Base-by-base conservation (phyloP, 768 basidiomycete genomes). In the Tricholoma hemisulphureum region DNA sequence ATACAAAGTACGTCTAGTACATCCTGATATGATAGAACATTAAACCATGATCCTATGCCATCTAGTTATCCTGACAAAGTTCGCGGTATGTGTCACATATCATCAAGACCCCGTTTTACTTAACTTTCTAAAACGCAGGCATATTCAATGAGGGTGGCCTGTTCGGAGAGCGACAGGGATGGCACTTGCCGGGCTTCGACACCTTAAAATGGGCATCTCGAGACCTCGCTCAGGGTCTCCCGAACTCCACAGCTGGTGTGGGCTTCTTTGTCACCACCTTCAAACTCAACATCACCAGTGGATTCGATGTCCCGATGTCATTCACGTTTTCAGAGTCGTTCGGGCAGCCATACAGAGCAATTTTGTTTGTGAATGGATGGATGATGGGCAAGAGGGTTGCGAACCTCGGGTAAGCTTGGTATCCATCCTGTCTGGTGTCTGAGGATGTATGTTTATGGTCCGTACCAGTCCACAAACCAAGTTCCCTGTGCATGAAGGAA, bases 311-410 rank as follows among this genome's bases (percentile, higher is more conserved):
- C 4, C 82, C 83, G 60, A 72, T 93, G 63, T 88, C 87, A 13
- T 90, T 93, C 66, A 83, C 78, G 1, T 93, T 92, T 66, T 80
- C 85, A 49, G 79, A 85, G 48, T 69, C 78, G 1, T 65, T 76
- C 6, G 78, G 78, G 4, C 85, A 88, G 63, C 80, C 88, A 21
- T 93, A 91, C 64, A 81, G 91, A 14, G 85, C 86, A 3, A 76
- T 84, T 43, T 62, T 93, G 39, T 93, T 89, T 58, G 87, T 93
- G 18, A 93, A 94, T 63, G 92, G 91, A 11, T 94, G 92, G 92
- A 87, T 88, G 83, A 90, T 90, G 83, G 92, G 91, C 8, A 93
- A 92, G 72, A 70, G 85, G 18, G 79, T 88, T n/a, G 84, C 73
- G 13, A 87, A 89, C 64, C 79, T 89, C 1, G 87, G 88, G 89